Conservation (phyloP, 345 rosid genomes). For the Streptanthus diversifolius region DNA sequence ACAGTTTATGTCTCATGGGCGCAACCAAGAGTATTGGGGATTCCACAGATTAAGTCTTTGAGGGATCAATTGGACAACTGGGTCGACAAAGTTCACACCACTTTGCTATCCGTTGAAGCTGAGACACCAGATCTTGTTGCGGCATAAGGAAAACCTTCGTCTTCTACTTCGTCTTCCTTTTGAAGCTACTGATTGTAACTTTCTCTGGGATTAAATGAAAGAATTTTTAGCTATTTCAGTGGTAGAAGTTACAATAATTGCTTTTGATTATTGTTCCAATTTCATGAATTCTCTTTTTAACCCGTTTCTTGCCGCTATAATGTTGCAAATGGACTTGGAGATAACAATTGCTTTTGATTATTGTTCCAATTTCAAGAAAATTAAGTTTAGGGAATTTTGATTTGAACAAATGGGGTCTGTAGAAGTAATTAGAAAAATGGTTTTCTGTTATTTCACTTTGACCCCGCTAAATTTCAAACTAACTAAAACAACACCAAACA, state of each 20-base stretch:
- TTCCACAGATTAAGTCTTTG: constrained; percentile 82
- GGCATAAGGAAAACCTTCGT: constrained; percentile 9
- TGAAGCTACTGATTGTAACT: constrained; percentile 16
- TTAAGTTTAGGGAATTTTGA: too few species aligned
- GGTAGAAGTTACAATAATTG: constrained; percentile 15
- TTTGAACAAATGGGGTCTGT: background rate
- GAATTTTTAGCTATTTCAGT: background rate
- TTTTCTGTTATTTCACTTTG: background rate
- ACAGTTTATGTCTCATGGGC: constrained; percentile 95
- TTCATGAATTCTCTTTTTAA: background rate
- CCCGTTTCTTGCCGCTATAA: background rate
- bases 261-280: background rate
- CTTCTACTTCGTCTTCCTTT: constrained; percentile 4
- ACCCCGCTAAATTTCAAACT: background rate
- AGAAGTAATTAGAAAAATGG: background rate
- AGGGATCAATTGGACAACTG: constrained; percentile 79
- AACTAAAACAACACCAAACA: background rate
- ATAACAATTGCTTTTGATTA: too few species aligned
- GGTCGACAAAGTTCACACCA: constrained; percentile 80
- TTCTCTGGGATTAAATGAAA: constrained; percentile 10
- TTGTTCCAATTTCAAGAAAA: too few species aligned
- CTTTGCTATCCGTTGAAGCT: constrained; percentile 84
- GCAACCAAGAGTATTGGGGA: constrained; percentile 97
- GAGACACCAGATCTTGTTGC: constrained; percentile 95
- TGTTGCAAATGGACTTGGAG: background rate